Percentiles rank a stretch among this genome's conserved stretches.
Conservation (phyloP, 169 alveolate species). For the Ophryocystis elektroscirrha region DNA sequence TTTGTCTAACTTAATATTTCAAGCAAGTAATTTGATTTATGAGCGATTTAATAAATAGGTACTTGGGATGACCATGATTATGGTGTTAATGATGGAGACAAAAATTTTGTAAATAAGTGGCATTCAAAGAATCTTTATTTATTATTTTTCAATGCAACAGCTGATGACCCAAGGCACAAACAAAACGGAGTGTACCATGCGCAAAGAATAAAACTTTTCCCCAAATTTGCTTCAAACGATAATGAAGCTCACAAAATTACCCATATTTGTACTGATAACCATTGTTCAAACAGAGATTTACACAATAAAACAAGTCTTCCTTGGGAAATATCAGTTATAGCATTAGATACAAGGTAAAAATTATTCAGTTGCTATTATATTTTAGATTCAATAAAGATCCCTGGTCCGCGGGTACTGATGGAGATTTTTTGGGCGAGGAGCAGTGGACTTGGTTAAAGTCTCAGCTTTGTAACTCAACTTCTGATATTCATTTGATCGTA, state of each 20-base stretch:
- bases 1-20: no score
- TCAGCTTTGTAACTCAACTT: constrained; percentile 47
- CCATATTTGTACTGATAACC: not conserved
- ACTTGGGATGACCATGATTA: constrained; percentile 16
- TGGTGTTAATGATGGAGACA: constrained; percentile 33
- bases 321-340: not conserved
- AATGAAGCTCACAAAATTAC: constrained; percentile 5
- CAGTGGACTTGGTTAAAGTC: constrained; percentile 64
- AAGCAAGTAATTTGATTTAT: no score
- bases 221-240: constrained; percentile 15
- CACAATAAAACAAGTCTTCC: constrained; percentile 1
- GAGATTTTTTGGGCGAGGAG: constrained; percentile 55
- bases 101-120: constrained; percentile 1
- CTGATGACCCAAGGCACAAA: constrained; percentile 18
- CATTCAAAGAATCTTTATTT: constrained; percentile 13
- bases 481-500: constrained; percentile 48
- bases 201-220: constrained; percentile 9
- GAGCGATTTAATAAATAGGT: not conserved
- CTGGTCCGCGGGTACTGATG: constrained; percentile 14
- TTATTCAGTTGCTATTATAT: not conserved
- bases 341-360: not conserved
- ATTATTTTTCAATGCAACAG: constrained; percentile 17
- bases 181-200: constrained; percentile 28
- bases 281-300: not conserved
- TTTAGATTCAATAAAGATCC: not conserved